Evolutionary conservation across 73 alveolate species (phyloP), one percentile per base, ranked within the genome.

Genomic region (Blepharisma japonicum): DNA sequence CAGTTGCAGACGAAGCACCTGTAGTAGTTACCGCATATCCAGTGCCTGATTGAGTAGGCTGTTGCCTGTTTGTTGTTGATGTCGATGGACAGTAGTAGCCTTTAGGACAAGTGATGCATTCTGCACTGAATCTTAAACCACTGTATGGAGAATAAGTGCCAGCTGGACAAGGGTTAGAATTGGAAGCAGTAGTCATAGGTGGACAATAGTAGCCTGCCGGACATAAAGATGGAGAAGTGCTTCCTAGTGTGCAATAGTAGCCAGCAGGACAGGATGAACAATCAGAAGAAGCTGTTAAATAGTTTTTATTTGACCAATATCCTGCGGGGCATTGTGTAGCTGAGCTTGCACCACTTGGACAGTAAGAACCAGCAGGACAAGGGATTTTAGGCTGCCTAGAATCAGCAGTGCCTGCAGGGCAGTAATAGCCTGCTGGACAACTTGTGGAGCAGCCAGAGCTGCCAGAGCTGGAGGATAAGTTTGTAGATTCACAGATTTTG

Each of bases 121-220:
- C 61, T 11, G 39, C 79, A 6, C 25, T 11, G 4, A 20, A 6
- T 25, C 6, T 61, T 7, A 23, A 39, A 11, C 23, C 86, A 0
- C 45, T 38, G 48, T 7, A 6, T 46, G 14, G 61, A 51, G 39
- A 68, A 79, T 83, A 83, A 1, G 85, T 55, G 0, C 90, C 90
- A n/a, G 45, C 81, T 5, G 55, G 56, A 61, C 90, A 81, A 20
- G 81, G 77, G 32, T 79, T 86, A 55, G 68, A 54, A 45, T 66
- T 51, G 27, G 48, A 77, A 61, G 85, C 46, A 81, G 56, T 77
- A 4, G 92, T 87, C 23, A 85, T 90, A 68, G 39, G 39, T n/a
- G 50, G 70, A 45, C 88, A 70, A 78, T 86, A 87, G 32, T 47
- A 84, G 21, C 97, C 97, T 61, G 74, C 84, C 6, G 84, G 76